Base-by-base conservation (phyloP, 306 rosid species). In the Abrus pulchellus region DNA sequence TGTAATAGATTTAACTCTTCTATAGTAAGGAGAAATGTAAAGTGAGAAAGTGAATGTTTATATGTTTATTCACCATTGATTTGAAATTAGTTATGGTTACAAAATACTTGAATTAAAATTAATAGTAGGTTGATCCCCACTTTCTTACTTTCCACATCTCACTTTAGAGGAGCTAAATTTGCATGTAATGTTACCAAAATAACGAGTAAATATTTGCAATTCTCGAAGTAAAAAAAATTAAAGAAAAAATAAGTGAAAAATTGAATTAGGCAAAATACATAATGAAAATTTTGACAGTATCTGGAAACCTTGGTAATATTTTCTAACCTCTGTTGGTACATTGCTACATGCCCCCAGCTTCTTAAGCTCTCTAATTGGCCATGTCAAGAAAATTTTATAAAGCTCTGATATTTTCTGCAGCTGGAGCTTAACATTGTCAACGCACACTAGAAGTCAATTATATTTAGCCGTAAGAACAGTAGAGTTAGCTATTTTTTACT, bases 221-320 rank as follows among this genome's bases (percentile, higher is more conserved):
- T 72, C 74, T 52, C 53, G 12, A 27, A 57, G 74, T 66, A 2
- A 32, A 63, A 2, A 34, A n/a, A 69, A 20, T 28, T 75, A 34
- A 74, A 75, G 44, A 69, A 64, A 20, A 20, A 20, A 20, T 20
- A 20, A 20, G 20, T 0, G 20, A 20, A 20, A 20, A 20, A 20
- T 20, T 20, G 20, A 20, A 20, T 20, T 20, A 59, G 11, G 61
- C 69, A 53, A 5, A 9, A 65, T 73, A 38, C 40, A 27, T 60
- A 33, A 44, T 67, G 68, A 80, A 67, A 9, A 55, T 84, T 71
- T 54, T 43, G 66, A 57, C 5, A 27, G 1, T 34, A 60, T 73
- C 49, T 27, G 48, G 38, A 41, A 67, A 52, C 64, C 20, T 43
- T 50, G 33, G 52, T 13, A 13, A 65, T 66, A 27, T 33, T 72